These are phyloP conservation scores for Stephania japonica DNA, from an alignment of 164 flowering plant species.

Conservation along the genomic window DNA sequence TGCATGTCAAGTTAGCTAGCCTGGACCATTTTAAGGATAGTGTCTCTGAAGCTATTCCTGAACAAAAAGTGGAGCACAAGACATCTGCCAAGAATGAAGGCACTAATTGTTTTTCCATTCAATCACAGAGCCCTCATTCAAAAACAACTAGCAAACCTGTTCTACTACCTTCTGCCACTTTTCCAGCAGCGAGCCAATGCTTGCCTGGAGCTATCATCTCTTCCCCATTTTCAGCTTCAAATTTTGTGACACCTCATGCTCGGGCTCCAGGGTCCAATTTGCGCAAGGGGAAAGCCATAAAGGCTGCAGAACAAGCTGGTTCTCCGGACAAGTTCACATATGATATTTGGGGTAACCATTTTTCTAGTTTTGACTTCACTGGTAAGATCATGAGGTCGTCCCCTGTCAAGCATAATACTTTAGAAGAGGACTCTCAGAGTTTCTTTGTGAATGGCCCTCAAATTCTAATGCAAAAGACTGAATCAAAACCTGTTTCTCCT, in stretches of 20 bases:
- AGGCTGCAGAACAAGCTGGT: slow-evolving; percentile 25
- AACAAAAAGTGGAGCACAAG: slow-evolving; percentile 16
- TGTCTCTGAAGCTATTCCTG: slow-evolving; percentile 11
- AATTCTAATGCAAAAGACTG: slow-evolving; percentile 33
- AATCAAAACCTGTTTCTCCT: slow-evolving; percentile 19
- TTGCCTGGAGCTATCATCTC: slow-evolving; percentile 15
- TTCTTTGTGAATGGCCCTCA: slow-evolving; percentile 75
- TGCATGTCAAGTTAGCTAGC: slow-evolving; percentile 20
- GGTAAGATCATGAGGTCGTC: slow-evolving; percentile 24
- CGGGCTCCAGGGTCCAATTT: slow-evolving; percentile 88
- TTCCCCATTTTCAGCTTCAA: slow-evolving; percentile 29
- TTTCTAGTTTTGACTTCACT: slow-evolving; percentile 39
- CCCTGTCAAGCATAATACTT: slow-evolving; percentile 22
- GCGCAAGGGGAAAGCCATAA: slow-evolving; percentile 20
- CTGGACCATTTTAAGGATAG: slow-evolving; percentile 17
- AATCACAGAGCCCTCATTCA: slow-evolving; percentile 22
- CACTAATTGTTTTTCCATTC: slow-evolving; percentile 16
- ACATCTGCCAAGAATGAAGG: slow-evolving; percentile 14
- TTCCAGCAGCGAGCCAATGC: slow-evolving; percentile 35
- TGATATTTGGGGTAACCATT: slow-evolving; percentile 89
- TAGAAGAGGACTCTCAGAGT: slow-evolving; percentile 47
- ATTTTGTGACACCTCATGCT: slow-evolving; percentile 51
- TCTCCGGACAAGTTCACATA: slow-evolving; percentile 41
- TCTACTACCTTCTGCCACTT: slow-evolving; percentile 57
- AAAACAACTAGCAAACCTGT: slow-evolving; percentile 32